Evolutionary conservation across 371 early-diverging fungal genomes (phyloP), one percentile per base, ranked within the genome.

Genomic region (Zopfochytrium polystomum): DNA sequence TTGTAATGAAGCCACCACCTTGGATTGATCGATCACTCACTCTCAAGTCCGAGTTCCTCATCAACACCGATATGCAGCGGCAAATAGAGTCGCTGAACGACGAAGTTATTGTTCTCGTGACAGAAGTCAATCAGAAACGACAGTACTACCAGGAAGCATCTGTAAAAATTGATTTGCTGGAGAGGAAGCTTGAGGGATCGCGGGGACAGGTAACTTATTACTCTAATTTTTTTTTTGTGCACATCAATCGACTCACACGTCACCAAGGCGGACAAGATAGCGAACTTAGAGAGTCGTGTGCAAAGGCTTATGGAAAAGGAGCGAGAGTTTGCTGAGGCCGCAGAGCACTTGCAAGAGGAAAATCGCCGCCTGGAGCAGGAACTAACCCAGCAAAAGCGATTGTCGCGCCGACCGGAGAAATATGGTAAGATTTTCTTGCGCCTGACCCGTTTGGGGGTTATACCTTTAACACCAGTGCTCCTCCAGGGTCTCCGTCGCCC

Each of bases 1-100:
- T 30, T 22, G 49, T 18, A 26, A 29, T 22, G n/a, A 9, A 38
- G 2, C 13, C 23, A 15, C 32, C 85, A 48, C 92, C 93, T 11
- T 93, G 95, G 95, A 66, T 83, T 31, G 75, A 75, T 59, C 82
- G 94, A 13, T 89, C 93, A 20, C 80, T 84, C 44, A 82, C 84
- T 42, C 80, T 92, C 71, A 90, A 91, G 72, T 81, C 80, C 0
- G 87, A 86, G 44, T 85, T 87, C 27, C 77, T 86, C 29, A 77
- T 89, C 22, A 91, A 89, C 63, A 77, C 81, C n/a, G 91, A 90
- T 33, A 79, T 88, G 54, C 85, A 90, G 61, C 84, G 80, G 18
- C 86, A 88, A 66, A 72, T 89, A 22, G 87, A 87, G 52, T 80
- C 85, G 27, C 81, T 86, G 30, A 83, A 82, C 48, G 89, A 87